phyloP scores from a whole-genome alignment of 2,329 filamentous ascomycete species.

The Simplicillium sp. region DNA sequence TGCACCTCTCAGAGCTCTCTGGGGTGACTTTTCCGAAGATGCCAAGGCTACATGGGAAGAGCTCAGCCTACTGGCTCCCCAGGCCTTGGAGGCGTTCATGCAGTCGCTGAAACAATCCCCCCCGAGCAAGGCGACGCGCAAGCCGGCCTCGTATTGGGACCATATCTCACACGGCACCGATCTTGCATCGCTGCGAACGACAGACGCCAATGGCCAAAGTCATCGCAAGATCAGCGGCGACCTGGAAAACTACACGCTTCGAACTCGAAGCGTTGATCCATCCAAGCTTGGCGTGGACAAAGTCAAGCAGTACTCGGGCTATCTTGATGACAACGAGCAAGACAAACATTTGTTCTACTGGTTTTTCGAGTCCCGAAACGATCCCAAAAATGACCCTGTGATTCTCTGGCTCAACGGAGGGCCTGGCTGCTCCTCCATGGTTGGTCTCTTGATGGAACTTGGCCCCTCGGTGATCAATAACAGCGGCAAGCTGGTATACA shows the following conservation, averaged over 20 bases:
- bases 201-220: constrained; percentile 67
- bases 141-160: constrained; percentile 80
- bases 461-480: constrained; percentile 83
- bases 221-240: constrained; percentile 77
- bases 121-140: constrained; percentile 77
- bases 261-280: constrained; percentile 87
- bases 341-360: constrained; percentile 99
- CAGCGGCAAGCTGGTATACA: constrained; percentile 74
- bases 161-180: constrained; percentile 80
- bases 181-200: constrained; percentile 70
- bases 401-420: constrained; percentile 94
- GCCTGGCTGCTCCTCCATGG: constrained; percentile 93
- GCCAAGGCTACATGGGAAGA: constrained; percentile 85
- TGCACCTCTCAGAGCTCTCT: constrained; percentile 41
- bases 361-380: constrained; percentile 99
- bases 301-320: constrained; percentile 97
- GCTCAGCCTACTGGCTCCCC: constrained; percentile 72
- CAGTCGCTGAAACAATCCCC: constrained; percentile 64
- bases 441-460: constrained; percentile 95
- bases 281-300: constrained; percentile 74
- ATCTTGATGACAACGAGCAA: constrained; percentile 90
- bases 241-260: constrained; percentile 78
- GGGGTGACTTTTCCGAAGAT: constrained; percentile 59
- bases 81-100: constrained; percentile 58
- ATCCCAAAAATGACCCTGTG: constrained; percentile 93